Percentiles rank a stretch among this genome's conserved stretches.
phyloP scores from a whole-genome alignment of 2,329 filamentous ascomycete species.

The Reticulascus tulasneorum region DNA sequence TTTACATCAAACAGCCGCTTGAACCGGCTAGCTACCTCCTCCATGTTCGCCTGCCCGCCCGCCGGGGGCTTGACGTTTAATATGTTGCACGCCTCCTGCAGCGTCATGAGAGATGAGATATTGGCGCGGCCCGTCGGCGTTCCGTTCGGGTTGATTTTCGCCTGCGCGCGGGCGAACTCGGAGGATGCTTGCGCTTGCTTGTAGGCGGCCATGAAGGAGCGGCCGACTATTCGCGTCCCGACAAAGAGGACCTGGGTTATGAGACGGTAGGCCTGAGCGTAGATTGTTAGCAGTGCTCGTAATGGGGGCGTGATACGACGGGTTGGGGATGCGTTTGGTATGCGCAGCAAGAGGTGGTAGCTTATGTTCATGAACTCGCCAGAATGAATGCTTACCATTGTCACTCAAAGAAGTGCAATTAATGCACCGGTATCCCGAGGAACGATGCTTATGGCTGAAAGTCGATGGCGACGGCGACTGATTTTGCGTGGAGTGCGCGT shows the following conservation, averaged over 20 bases:
- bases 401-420: too few species aligned
- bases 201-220: conserved; percentile 91
- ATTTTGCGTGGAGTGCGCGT: too few species aligned
- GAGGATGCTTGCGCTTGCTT: conserved; percentile 88
- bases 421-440: too few species aligned
- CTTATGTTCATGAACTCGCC: too few species aligned
- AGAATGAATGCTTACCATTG: too few species aligned
- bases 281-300: conserved; percentile 2
- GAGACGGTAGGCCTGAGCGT: conserved; percentile 36
- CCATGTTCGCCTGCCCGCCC: conserved; percentile 71
- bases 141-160: conserved; percentile 49
- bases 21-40: conserved; percentile 79
- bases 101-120: conserved; percentile 70
- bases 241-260: conserved; percentile 90
- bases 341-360: too few species aligned
- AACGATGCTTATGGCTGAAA: too few species aligned
- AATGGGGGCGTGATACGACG: too few species aligned
- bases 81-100: conserved; percentile 96
- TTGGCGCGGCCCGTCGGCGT: conserved; percentile 45
- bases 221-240: conserved; percentile 85
- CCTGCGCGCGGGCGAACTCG: conserved; percentile 72
- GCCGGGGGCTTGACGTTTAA: conserved; percentile 90
- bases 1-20: conserved; percentile 94
- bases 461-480: too few species aligned
- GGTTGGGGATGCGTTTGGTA: too few species aligned